phyloP scores from a whole-genome alignment of 257 asterid species.

The Plantago ovata region DNA sequence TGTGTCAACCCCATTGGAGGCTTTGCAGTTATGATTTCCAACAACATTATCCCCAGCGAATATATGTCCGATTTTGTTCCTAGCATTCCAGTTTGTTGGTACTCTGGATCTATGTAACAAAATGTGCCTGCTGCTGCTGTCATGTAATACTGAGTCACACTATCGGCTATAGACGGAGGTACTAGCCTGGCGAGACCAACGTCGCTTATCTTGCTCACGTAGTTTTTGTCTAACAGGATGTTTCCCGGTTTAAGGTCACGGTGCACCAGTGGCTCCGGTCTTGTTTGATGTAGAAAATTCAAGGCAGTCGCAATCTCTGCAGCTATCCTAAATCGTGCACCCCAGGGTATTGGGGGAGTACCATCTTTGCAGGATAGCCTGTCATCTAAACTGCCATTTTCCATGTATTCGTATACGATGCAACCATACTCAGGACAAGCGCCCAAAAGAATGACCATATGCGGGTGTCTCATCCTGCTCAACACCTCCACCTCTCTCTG shows the following conservation, averaged over 20 bases:
- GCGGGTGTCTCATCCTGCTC: slow-evolving; percentile 82
- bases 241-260: slow-evolving; percentile 95
- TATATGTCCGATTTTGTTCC: slow-evolving; percentile 82
- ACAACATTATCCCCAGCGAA: slow-evolving; percentile 61
- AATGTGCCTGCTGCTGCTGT: slow-evolving; percentile 98
- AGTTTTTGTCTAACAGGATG: slow-evolving; percentile 70
- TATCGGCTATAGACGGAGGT: slow-evolving; percentile 55
- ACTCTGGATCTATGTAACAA: slow-evolving; percentile 96
- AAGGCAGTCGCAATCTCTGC: slow-evolving; percentile 88
- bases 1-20: slow-evolving; percentile 75
- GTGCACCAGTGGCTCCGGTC: slow-evolving; percentile 90
- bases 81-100: slow-evolving; percentile 84
- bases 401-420: slow-evolving; percentile 90
- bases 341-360: slow-evolving; percentile 60
- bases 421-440: slow-evolving; percentile 94
- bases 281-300: slow-evolving; percentile 76
- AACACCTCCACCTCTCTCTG: slow-evolving; percentile 86
- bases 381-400: slow-evolving; percentile 85
- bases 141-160: slow-evolving; percentile 63
- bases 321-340: slow-evolving; percentile 66
- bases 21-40: slow-evolving; percentile 72
- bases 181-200: slow-evolving; percentile 85
- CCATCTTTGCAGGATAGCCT: slow-evolving; percentile 50
- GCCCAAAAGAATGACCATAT: slow-evolving; percentile 92
- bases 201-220: slow-evolving; percentile 80